Evolutionary conservation across 2,329 filamentous ascomycete genomes (phyloP).

Genomic region (Xylaria sp.): DNA sequence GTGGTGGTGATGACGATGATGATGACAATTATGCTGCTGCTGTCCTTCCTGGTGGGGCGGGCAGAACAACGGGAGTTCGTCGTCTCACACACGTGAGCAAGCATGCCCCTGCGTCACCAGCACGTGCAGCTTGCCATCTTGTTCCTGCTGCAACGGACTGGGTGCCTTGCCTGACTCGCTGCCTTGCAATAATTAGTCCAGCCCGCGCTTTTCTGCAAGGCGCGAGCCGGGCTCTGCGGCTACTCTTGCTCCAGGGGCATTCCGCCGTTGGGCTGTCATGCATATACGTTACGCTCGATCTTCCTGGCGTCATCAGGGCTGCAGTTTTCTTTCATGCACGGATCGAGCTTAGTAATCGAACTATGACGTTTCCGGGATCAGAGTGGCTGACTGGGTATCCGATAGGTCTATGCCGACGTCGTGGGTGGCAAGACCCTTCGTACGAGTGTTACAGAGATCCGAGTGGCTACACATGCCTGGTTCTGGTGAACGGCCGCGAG

Average conservation of each 20-base stretch:
- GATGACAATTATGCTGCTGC: slow-evolving; percentile 42
- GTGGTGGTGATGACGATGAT: not conserved
- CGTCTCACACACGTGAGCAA: slow-evolving; percentile 51
- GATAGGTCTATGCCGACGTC: slow-evolving; percentile 90
- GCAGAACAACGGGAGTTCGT: slow-evolving; percentile 46
- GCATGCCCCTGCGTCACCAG: slow-evolving; percentile 50
- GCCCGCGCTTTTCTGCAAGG: slow-evolving; percentile 46
- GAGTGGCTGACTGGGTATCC: slow-evolving; percentile 48
- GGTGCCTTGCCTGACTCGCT: slow-evolving; percentile 38
- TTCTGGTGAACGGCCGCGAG: slow-evolving; percentile 94
- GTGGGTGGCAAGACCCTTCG: slow-evolving; percentile 90
- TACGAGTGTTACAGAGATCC: slow-evolving; percentile 84
- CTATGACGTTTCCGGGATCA: slow-evolving; percentile 44
- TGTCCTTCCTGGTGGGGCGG: slow-evolving; percentile 45
- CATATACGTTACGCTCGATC: slow-evolving; percentile 49
- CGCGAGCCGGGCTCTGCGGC: slow-evolving; percentile 34
- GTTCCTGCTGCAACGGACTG: slow-evolving; percentile 44
- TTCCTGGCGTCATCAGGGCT: slow-evolving; percentile 48
- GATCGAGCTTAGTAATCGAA: slow-evolving; percentile 44
- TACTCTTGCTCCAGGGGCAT: slow-evolving; percentile 41
- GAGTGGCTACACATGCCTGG: slow-evolving; percentile 86
- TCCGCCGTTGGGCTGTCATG: slow-evolving; percentile 49
- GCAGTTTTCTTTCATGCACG: slow-evolving; percentile 41
- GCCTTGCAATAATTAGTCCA: slow-evolving; percentile 39
- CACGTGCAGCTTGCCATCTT: slow-evolving; percentile 48